Base-by-base conservation (phyloP, 139 green algal genomes). In the Choricystis sp. region DNA sequence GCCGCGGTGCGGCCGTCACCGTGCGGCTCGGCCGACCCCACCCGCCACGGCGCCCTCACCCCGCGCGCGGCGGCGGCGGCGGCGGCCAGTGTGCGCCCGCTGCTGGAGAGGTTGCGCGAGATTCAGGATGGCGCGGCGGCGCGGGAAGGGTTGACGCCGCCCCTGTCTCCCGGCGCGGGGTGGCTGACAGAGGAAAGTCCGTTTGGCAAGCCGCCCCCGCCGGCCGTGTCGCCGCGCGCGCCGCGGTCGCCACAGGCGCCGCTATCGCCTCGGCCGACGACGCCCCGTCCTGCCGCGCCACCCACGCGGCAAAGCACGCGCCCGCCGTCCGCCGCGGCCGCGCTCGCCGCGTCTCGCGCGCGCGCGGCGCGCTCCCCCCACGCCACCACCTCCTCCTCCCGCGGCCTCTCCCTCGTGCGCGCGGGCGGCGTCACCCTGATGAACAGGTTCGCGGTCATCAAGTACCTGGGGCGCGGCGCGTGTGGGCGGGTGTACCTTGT, bases 391-490 rank as follows among this genome's bases (percentile, higher is more conserved):
- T 16, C 9, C 40, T 9, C 58, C 63, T 69, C 24, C 29, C 23
- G 5, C 19, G 62, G 69, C 2, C 63, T 91, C 62, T 67, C 74
- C 24, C 76, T 88, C 28, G 78, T 82, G 61, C 86, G 84, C 61
- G 70, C 88, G 23, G 74, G 78, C 27, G 85, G 85, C 2, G 83
- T 72, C 65, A 88, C 87, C 60, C 84, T 91, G 69, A 76, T 91
- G 19, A 94, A 94, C 57, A 79, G 91, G 64, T 94, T 89, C 73
- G 60, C 89, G 56, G 77, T 94, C 29, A 75, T 94, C 52, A 87
- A 87, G 72, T 91, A 84, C 69, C 66, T 94, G 29, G 86, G 86
- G 19, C 60, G 72, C 19, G 86, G 86, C 3, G 80, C 79, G 14
- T 88, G 73, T 49, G 86, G 86, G 24, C 84, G 84, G 30, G 86